Percentiles rank a stretch among this genome's conserved stretches.
These are phyloP conservation scores for Albifimbria verrucaria DNA, from an alignment of 2,329 filamentous ascomycete genomes.

Conservation along the genomic window DNA sequence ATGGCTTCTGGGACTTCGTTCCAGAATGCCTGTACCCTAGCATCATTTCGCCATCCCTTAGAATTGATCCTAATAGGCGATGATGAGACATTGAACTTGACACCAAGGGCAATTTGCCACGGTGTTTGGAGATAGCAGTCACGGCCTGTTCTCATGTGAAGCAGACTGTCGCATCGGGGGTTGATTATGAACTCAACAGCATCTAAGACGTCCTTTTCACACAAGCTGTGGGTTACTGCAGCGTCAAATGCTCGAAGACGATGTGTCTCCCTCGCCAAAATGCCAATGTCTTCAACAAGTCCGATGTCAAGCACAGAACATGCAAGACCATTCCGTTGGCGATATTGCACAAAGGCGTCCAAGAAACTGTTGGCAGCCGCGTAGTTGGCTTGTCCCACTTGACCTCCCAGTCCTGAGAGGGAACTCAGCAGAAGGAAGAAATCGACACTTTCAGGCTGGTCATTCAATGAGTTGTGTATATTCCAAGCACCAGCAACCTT, in stretches of 20 bases:
- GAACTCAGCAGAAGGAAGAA: constrained; percentile 1
- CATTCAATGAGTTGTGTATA: not conserved
- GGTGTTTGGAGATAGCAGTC: too few relatives aligned
- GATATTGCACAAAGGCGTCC: not conserved
- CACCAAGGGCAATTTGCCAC: not conserved
- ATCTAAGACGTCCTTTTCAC: not conserved
- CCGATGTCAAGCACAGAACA: not conserved
- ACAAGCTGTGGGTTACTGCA: not conserved
- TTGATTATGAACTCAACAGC: not conserved
- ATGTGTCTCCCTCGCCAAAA: not conserved
- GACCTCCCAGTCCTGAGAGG: not conserved
- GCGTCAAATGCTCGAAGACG: not conserved
- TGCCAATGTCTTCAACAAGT: not conserved
- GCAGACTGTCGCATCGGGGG: too few relatives aligned
- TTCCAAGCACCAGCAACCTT: constrained; percentile 1
- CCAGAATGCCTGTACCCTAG: not conserved
- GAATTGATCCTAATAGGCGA: not conserved
- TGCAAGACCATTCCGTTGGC: not conserved
- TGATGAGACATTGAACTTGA: not conserved
- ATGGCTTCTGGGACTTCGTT: not conserved
- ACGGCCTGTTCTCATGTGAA: too few relatives aligned
- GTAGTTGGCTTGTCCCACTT: not conserved
- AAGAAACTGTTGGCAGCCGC: constrained; percentile 1
- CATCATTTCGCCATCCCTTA: not conserved
- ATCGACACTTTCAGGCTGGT: not conserved